phyloP scores from a whole-genome alignment of 305 asterid species.

The Ilex paraguariensis region DNA sequence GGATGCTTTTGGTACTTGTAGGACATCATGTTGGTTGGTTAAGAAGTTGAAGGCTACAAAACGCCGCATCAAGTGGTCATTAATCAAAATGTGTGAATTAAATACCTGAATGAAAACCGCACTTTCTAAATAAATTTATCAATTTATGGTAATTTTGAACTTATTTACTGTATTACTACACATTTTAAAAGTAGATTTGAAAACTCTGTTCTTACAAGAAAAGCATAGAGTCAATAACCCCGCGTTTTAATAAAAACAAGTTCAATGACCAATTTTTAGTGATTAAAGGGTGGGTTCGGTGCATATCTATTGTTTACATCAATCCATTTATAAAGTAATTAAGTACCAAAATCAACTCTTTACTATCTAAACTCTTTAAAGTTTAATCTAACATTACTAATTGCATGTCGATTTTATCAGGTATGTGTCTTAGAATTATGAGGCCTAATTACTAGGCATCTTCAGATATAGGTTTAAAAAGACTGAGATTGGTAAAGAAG shows the following conservation, averaged over 20 bases:
- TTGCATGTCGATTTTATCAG: background rate
- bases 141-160: too few relatives aligned
- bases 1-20: conserved; percentile 30
- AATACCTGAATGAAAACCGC: background rate
- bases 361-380: background rate
- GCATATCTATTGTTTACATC: too few relatives aligned
- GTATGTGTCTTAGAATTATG: background rate
- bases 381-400: background rate
- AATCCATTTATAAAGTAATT: background rate
- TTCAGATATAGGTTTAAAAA: background rate
- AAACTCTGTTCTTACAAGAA: too few relatives aligned
- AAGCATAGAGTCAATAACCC: too few relatives aligned
- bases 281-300: too few relatives aligned
- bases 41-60: conserved; percentile 35
- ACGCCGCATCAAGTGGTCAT: background rate
- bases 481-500: background rate
- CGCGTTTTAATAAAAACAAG: too few relatives aligned
- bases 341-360: background rate
- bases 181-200: too few relatives aligned
- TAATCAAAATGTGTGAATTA: background rate
- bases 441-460: background rate
- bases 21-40: conserved; percentile 33
- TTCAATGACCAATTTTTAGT: too few relatives aligned
- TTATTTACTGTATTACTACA: too few relatives aligned
- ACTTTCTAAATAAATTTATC: too few relatives aligned